Conservation (phyloP, 2,329 filamentous ascomycete genomes). For the Cercospora brassicicola region DNA sequence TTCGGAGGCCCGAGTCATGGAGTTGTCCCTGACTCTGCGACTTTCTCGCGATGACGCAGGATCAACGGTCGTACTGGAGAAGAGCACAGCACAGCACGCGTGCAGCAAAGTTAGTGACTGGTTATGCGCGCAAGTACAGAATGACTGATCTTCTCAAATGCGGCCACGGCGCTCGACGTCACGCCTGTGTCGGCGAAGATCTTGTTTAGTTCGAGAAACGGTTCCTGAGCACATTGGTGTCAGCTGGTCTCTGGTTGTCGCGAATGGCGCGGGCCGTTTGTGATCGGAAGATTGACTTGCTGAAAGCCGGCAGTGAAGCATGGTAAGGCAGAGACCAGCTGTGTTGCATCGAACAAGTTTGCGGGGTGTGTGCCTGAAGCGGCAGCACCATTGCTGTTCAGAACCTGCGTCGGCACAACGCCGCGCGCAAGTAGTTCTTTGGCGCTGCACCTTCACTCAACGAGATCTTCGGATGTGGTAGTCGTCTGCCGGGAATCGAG, state of each 20-base stretch:
- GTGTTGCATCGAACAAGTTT: constrained; percentile 7
- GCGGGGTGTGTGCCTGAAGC: neutral
- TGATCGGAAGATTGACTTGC: neutral
- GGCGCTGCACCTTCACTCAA: neutral
- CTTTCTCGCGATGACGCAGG: neutral
- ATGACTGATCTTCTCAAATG: neutral
- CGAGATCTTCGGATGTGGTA: neutral
- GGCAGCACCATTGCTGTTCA: neutral
- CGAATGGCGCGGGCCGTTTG: constrained; percentile 3
- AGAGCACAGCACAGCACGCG: neutral
- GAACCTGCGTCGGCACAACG: neutral
- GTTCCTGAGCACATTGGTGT: neutral
- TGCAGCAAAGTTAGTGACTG: neutral
- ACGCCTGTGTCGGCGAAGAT: neutral
- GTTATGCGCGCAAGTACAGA: neutral
- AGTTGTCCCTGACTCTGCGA: neutral
- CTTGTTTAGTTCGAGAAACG: neutral
- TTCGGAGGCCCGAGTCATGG: neutral
- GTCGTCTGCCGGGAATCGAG: neutral
- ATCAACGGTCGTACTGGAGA: neutral
- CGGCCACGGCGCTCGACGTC: neutral
- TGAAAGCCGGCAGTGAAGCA: neutral
- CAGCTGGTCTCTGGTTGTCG: constrained; percentile 1
- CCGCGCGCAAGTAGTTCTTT: neutral
- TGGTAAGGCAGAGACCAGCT: neutral